These are phyloP conservation scores for Mycena epipterygia DNA, from an alignment of 768 basidiomycete species.

Conservation along the genomic window DNA sequence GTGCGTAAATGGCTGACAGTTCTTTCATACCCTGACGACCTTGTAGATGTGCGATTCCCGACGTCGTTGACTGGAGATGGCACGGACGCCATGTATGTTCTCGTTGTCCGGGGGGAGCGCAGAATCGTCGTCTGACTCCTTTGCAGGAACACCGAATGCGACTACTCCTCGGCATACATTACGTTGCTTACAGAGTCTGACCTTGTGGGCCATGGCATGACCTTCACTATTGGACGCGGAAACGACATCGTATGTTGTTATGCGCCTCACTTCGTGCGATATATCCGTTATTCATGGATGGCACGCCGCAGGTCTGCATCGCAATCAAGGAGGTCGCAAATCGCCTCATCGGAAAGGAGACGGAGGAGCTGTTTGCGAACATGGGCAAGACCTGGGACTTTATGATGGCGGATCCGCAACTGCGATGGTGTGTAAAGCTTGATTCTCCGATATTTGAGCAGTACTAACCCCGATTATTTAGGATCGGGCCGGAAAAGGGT, in stretches of 20 bases:
- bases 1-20: slow-evolving; percentile 46
- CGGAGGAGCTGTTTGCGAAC: slow-evolving; percentile 85
- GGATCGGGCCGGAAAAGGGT: slow-evolving; percentile 96
- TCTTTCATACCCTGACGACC: neutral
- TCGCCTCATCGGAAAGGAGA: slow-evolving; percentile 86
- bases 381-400: slow-evolving; percentile 95
- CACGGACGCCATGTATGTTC: slow-evolving; percentile 88
- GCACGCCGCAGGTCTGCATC: slow-evolving; percentile 80
- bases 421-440: slow-evolving; percentile 78
- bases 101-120: neutral
- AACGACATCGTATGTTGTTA: slow-evolving; percentile 83
- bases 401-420: slow-evolving; percentile 89
- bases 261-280: neutral
- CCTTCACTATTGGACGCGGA: slow-evolving; percentile 94
- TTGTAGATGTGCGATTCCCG: slow-evolving; percentile 89
- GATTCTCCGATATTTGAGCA: neutral
- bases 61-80: slow-evolving; percentile 94
- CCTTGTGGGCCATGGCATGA: slow-evolving; percentile 93
- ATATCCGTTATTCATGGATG: slow-evolving; percentile 1
- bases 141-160: slow-evolving; percentile 93
- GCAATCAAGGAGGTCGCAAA: slow-evolving; percentile 85
- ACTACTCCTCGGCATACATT: slow-evolving; percentile 95
- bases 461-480: slow-evolving; percentile 38
- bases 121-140: neutral
- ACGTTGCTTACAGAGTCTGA: slow-evolving; percentile 80